A percentile compares a stretch with the other conserved stretches of the same genome.
These are phyloP conservation scores for Lactarius quietus DNA, from an alignment of 768 basidiomycete genomes.

Conservation along the genomic window DNA sequence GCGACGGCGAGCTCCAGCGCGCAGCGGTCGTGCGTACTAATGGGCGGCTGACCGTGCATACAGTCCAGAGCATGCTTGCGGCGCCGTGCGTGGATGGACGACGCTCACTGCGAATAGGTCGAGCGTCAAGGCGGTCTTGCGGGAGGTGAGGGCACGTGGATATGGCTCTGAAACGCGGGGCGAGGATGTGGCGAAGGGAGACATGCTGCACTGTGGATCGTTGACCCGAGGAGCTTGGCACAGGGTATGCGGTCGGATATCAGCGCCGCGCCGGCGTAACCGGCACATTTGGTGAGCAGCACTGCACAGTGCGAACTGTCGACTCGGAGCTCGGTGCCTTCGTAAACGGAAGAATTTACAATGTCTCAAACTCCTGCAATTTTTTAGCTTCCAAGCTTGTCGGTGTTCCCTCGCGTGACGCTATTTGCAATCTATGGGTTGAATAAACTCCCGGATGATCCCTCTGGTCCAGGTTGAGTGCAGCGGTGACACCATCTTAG, in stretches of 20 bases:
- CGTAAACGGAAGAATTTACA: neutral
- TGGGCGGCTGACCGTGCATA: constrained; percentile 68
- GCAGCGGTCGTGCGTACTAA: constrained; percentile 52
- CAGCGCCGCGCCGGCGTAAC: constrained; percentile 6
- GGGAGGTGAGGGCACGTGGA: constrained; percentile 51
- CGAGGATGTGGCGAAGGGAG: constrained; percentile 11
- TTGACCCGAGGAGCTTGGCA: constrained; percentile 77
- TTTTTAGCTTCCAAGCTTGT: neutral
- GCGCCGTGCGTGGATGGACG: constrained; percentile 69
- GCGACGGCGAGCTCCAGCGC: constrained; percentile 44
- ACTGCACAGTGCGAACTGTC: neutral
- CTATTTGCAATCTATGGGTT: neutral
- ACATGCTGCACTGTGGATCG: constrained; percentile 57
- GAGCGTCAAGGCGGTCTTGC: constrained; percentile 70
- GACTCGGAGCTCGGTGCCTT: too few relatives aligned
- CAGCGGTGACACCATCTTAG: neutral
- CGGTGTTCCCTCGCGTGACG: neutral
- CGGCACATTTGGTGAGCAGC: neutral
- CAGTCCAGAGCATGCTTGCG: constrained; percentile 70
- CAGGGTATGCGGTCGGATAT: constrained; percentile 49
- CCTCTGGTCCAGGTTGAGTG: neutral
- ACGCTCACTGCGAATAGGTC: constrained; percentile 84
- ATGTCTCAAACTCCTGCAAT: neutral
- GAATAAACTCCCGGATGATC: neutral
- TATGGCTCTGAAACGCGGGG: constrained; percentile 18